Evolutionary conservation across 1,284 basidiomycete species (phyloP).

Genomic region (Pseudozyma pruni): DNA sequence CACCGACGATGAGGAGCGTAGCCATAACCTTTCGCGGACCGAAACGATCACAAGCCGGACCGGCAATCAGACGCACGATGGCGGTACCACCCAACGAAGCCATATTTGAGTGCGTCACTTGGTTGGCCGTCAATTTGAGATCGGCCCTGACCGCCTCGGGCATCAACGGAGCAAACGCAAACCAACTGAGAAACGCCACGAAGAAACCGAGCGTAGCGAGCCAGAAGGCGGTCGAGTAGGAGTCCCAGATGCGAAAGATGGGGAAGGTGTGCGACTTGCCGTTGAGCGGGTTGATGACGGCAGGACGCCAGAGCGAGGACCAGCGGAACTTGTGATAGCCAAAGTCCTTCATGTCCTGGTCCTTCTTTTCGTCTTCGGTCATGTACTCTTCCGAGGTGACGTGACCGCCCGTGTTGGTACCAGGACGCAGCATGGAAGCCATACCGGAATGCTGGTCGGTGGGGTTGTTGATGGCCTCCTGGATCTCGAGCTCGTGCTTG

Average conservation of each 20-base stretch:
- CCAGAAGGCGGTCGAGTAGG: constrained; percentile 71
- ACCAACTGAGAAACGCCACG: constrained; percentile 74
- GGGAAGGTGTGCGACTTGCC: constrained; percentile 74
- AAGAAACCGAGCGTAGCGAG: constrained; percentile 71
- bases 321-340: constrained; percentile 57
- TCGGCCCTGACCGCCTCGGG: constrained; percentile 75
- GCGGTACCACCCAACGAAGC: constrained; percentile 72
- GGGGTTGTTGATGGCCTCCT: constrained; percentile 28
- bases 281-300: constrained; percentile 72
- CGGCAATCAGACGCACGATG: constrained; percentile 73
- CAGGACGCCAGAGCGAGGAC: constrained; percentile 62
- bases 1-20: constrained; percentile 73
- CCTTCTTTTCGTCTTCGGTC: constrained; percentile 49
- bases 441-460: constrained; percentile 34
- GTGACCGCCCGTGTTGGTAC: constrained; percentile 47
- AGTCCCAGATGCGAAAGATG: constrained; percentile 72
- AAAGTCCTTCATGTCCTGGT: constrained; percentile 31
- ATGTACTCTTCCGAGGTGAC: constrained; percentile 55
- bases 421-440: constrained; percentile 35
- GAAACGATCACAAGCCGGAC: constrained; percentile 73
- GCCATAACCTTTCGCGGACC: constrained; percentile 75
- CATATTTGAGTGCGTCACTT: constrained; percentile 75
- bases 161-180: constrained; percentile 75
- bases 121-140: constrained; percentile 71
- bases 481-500: constrained; percentile 41